Conservation (phyloP, 768 basidiomycete species). For the Suillus brevipes region DNA sequence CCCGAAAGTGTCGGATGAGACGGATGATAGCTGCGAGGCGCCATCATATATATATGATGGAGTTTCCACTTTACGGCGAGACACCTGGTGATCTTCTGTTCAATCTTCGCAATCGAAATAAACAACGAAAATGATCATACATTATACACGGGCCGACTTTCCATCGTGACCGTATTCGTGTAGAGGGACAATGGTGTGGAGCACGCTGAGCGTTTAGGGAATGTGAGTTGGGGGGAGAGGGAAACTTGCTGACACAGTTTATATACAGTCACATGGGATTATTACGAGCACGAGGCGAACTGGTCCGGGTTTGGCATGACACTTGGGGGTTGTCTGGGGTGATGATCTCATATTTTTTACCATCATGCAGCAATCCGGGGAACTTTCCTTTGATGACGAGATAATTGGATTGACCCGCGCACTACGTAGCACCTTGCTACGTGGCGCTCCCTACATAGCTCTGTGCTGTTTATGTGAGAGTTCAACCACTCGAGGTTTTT, state of each 20-base stretch:
- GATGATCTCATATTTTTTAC: not conserved
- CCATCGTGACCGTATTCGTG: not conserved
- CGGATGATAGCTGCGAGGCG: constrained; percentile 27
- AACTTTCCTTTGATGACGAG: not conserved
- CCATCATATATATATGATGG: constrained; percentile 22
- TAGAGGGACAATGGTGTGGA: not conserved
- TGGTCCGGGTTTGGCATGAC: not conserved
- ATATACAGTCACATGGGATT: not conserved
- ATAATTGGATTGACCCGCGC: not conserved
- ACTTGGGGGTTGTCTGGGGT: not conserved
- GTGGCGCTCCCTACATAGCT: not conserved
- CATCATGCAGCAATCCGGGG: not conserved
- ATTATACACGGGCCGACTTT: constrained; percentile 8
- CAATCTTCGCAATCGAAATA: not conserved
- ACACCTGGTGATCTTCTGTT: constrained; percentile 8
- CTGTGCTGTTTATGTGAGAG: not conserved
- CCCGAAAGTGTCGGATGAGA: constrained; percentile 23
- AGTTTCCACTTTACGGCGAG: constrained; percentile 9
- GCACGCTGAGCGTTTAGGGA: not conserved
- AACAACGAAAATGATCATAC: constrained; percentile 10
- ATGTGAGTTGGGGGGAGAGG: not conserved
- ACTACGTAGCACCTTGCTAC: not conserved
- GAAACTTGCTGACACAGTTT: not conserved
- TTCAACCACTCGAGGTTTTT: not conserved
- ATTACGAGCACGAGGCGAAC: not conserved